Conservation (phyloP, 2,329 filamentous ascomycete species). For the Stagonosporopsis vannaccii region DNA sequence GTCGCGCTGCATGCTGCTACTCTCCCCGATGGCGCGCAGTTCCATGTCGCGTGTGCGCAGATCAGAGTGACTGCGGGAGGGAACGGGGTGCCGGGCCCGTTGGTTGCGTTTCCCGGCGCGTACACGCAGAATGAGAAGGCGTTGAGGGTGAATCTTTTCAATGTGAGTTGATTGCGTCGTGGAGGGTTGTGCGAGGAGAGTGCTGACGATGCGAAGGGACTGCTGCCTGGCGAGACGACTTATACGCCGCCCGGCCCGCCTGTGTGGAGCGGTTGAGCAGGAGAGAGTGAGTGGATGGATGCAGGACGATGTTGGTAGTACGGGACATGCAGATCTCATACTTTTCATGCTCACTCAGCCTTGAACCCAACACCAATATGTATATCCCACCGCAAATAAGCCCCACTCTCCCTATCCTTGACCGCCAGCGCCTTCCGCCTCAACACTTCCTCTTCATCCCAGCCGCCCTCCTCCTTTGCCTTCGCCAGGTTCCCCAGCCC, state of each 20-base stretch:
- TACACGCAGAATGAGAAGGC: conserved; percentile 46
- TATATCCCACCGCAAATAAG: conserved; percentile 43
- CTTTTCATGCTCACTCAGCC: conserved; percentile 1
- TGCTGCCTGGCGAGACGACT: conserved; percentile 15
- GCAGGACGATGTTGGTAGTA: neutral
- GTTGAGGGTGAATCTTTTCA: conserved; percentile 45
- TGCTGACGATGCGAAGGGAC: neutral
- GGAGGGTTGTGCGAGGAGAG: neutral
- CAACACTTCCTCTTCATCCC: conserved; percentile 31
- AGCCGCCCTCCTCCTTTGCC: conserved; percentile 30
- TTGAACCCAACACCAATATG: conserved; percentile 37
- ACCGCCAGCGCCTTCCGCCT: conserved; percentile 25
- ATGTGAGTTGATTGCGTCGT: neutral
- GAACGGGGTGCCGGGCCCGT: conserved; percentile 45
- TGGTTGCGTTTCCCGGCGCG: conserved; percentile 53
- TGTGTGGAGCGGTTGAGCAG: conserved; percentile 35
- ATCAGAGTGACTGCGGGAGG: conserved; percentile 52
- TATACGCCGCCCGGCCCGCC: conserved; percentile 42
- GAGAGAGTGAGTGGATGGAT: no score
- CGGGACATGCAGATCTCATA: neutral
- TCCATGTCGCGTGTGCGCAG: conserved; percentile 58
- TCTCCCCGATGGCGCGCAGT: conserved; percentile 48
- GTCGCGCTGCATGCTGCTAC: conserved; percentile 54
- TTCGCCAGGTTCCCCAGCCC: conserved; percentile 37
- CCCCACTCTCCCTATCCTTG: conserved; percentile 33